Evolutionary conservation across 257 asterid species (phyloP), one percentile per base, ranked within the genome.

Genomic region (Nicotiana noctiflora): DNA sequence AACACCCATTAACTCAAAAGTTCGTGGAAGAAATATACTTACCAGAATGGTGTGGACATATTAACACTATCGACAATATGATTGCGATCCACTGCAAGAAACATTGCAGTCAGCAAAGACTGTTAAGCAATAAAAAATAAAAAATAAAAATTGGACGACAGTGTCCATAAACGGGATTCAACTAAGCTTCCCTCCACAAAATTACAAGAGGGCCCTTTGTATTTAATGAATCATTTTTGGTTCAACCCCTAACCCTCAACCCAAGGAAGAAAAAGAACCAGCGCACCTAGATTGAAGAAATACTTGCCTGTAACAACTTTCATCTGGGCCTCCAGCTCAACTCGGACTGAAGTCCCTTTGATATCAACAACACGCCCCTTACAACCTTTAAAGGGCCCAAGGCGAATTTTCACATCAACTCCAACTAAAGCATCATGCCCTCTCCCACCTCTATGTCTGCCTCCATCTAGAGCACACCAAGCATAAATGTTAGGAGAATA

Each of bases 251-350:
- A 27, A 1, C 31, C 4, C 62, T 10, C 1, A 5, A 53, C 60
- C 60, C 6, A 19, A 7, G 0, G 29, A 13, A 15, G 63, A 56
- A 61, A 29, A 44, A 25, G 57, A 68, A 40, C 27, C 9, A 79
- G 57, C 23, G 60, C 9, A 56, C 17, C 6, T 7, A 27, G 61
- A 25, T 14, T 27, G 46, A 60, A 25, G 51, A 77, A 68, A 76
- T 76, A 84, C 96, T 90, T 90, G 91, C 98, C 98, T 89, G 98
- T 88, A 75, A 92, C 97, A 57, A 90, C 89, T 89, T 90, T 92
- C 97, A 95, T 92, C 84, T 93, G 98, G 4, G 99, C 90, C 87
- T 93, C 97, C 79, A 95, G 87, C 83, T 95, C 97, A 82, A 95
- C 97, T 40, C 98, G 96, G 67, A 95, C 92, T 64, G 80, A 86